These are phyloP conservation scores for Auricularia sp. DNA, from an alignment of 768 basidiomycete species.

Conservation along the genomic window DNA sequence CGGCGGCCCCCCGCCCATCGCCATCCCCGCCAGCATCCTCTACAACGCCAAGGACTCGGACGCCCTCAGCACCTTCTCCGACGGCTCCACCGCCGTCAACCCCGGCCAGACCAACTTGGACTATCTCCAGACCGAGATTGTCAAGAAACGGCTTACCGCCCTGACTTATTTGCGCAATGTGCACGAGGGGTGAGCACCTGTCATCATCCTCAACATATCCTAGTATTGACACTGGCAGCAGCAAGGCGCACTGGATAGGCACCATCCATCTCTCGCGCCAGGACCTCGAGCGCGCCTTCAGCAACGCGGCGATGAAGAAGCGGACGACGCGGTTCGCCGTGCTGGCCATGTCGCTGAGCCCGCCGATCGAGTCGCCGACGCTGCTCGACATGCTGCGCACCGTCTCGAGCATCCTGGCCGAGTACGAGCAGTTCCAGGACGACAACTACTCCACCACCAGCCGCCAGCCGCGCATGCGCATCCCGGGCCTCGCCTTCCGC, in stretches of 20 bases:
- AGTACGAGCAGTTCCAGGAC: slow-evolving; percentile 72
- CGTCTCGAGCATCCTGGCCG: slow-evolving; percentile 57
- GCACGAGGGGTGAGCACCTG: slow-evolving; percentile 64
- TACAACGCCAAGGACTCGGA: not conserved
- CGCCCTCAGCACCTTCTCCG: not conserved
- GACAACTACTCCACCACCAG: slow-evolving; percentile 32
- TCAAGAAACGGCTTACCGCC: slow-evolving; percentile 77
- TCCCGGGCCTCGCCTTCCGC: not conserved
- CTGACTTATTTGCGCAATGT: slow-evolving; percentile 78
- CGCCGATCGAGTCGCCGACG: slow-evolving; percentile 60
- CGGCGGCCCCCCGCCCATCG: slow-evolving; percentile 6
- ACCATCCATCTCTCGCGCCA: slow-evolving; percentile 68
- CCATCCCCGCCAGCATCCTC: slow-evolving; percentile 2
- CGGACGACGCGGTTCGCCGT: slow-evolving; percentile 74
- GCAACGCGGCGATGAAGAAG: slow-evolving; percentile 66
- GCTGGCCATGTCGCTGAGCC: slow-evolving; percentile 76
- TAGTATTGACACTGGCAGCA: slow-evolving; percentile 17
- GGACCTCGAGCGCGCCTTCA: slow-evolving; percentile 70
- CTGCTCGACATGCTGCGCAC: slow-evolving; percentile 73
- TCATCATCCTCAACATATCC: too few species aligned
- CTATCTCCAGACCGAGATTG: slow-evolving; percentile 57
- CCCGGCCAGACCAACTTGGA: slow-evolving; percentile 31
- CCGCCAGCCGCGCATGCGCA: slow-evolving; percentile 29
- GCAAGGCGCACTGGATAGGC: slow-evolving; percentile 80
- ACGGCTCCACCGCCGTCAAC: not conserved